Base-by-base conservation (phyloP, 78 protist genomes). In the Polysphondylium violaceum region DNA sequence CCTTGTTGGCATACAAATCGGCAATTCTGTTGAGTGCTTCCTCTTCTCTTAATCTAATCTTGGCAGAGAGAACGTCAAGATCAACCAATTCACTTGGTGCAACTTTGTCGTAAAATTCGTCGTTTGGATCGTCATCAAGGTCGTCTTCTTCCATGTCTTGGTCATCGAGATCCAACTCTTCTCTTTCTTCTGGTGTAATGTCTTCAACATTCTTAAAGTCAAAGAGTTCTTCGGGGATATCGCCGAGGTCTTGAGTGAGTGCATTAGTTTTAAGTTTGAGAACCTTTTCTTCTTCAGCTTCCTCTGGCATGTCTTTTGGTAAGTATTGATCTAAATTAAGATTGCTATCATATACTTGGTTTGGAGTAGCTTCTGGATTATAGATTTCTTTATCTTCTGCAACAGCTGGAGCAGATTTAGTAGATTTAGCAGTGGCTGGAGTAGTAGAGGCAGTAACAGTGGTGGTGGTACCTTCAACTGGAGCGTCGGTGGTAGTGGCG, bases 21-120 rank as follows among this genome's bases (percentile, higher is more conserved):
- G 89, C 89, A 33, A 81, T 50, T 3, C 31, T 38, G 8, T 31
- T 23, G 7, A 81, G 16, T 27, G 36, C 74, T 2, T 9, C 19
- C 11, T 41, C 69, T 36, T 67, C 69, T 29, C 19, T 25, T 19
- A 25, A 43, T 33, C 44, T 67, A 33, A 81, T 35, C 12, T 55
- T n/a, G 8, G 35, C 23, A 0, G 55, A n/a, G 36, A 81, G 56
- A 23, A 9, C 35, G 1, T 29, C 14, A 17, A 81, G 43, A 40
- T 81, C 89, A 51, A 77, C 78, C n/a, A 72, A 50, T 7, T 16
- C 19, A 2, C 47, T 29, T 72, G 78, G 78, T 47, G 29, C 4
- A 50, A 43, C 35, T 50, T 55, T 17, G 1, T 31, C 1, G 4
- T 16, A 11, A 6, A 14, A 33, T 35, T 5, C 47, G 9, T 72